Conservation (phyloP, 176 grass and related monocot species). For the Bothriochloa decipiens region DNA sequence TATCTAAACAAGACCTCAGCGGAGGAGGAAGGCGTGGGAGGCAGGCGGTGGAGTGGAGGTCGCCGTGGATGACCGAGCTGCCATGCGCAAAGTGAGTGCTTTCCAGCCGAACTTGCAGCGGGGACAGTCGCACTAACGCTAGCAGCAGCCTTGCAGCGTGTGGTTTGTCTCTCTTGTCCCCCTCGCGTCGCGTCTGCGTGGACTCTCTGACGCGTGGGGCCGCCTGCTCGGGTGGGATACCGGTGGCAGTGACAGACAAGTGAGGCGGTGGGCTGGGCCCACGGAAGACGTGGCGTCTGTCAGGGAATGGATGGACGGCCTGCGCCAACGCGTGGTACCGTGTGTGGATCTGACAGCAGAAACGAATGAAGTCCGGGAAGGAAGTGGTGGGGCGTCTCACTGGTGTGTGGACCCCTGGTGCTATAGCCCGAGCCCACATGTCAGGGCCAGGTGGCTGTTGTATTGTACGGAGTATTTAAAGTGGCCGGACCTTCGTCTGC, state of each 20-base stretch:
- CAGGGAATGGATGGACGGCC: no score
- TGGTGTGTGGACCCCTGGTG: background rate
- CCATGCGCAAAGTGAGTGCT: background rate
- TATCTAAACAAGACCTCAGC: no score
- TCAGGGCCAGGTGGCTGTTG: background rate
- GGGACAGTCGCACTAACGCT: background rate
- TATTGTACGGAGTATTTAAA: background rate
- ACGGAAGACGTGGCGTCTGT: background rate
- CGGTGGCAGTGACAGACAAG: background rate
- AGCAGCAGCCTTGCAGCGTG: background rate
- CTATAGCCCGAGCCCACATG: background rate
- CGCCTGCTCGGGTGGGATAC: fast-evolving
- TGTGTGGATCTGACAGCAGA: background rate
- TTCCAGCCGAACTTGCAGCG: slow-evolving; percentile 47
- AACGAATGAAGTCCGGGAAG: background rate
- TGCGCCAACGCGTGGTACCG: no score
- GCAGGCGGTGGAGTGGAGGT: background rate
- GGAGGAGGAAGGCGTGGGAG: background rate
- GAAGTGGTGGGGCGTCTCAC: background rate
- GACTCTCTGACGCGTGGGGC: background rate
- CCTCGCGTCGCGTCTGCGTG: no score
- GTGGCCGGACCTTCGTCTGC: no score
- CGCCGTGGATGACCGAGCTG: slow-evolving; percentile 18
- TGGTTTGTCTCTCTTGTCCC: background rate
- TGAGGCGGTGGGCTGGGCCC: no score